phyloP scores from a whole-genome alignment of 192 early-diverging fungal genomes.

The Phlyctochytrium bullatum region DNA sequence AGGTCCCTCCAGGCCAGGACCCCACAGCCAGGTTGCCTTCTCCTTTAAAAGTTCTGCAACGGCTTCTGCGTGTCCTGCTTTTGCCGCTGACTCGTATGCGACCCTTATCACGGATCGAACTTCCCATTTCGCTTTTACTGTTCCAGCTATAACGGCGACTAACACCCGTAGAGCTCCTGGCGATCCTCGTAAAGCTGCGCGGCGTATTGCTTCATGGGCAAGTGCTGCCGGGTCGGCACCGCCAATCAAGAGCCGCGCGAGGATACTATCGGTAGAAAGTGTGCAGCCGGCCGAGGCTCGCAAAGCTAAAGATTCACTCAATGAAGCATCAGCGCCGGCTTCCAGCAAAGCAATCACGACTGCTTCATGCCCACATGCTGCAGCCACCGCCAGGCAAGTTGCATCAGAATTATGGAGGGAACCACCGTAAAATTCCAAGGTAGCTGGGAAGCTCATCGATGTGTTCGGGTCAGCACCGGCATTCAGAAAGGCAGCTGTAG shows the following conservation, averaged over 20 bases:
- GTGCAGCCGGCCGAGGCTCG: not conserved
- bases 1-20: not conserved
- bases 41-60: not conserved
- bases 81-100: not conserved
- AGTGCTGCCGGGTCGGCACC: conserved; percentile 9
- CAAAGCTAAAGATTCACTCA: not conserved
- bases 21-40: not conserved
- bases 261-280: not conserved
- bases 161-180: conserved; percentile 1
- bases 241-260: conserved; percentile 5
- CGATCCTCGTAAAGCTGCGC: conserved; percentile 8
- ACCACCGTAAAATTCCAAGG: not conserved
- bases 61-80: not conserved
- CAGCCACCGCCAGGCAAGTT: conserved; percentile 1
- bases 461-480: not conserved
- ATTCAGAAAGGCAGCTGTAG: not conserved
- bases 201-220: conserved; percentile 10
- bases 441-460: not conserved
- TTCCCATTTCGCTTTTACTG: conserved; percentile 1
- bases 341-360: not conserved
- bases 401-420: not conserved
- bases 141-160: not conserved
- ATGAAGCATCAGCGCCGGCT: not conserved
- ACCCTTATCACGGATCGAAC: not conserved
- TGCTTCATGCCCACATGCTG: not conserved